Evolutionary conservation across 441 rosid genomes (phyloP).

Genomic region (Hura crepitans): DNA sequence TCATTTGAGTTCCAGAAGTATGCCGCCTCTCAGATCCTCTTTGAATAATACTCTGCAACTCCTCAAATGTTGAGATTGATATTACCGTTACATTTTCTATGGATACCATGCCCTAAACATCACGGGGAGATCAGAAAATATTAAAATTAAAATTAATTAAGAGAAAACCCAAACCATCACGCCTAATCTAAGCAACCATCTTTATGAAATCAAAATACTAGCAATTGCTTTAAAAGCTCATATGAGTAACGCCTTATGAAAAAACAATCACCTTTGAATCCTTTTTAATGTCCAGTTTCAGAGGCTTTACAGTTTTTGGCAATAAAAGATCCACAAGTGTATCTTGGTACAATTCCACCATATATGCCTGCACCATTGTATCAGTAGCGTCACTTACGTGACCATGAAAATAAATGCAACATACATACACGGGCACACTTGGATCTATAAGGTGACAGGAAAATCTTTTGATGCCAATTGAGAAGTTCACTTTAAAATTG

Average conservation of each 20-base stretch:
- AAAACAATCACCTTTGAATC: slow-evolving; percentile 67
- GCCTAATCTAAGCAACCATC: background rate
- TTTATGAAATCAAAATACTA: background rate
- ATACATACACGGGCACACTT: no score
- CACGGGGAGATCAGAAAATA: slow-evolving; percentile 12
- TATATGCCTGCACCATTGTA: slow-evolving; percentile 61
- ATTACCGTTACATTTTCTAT: slow-evolving; percentile 80
- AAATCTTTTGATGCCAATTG: no score
- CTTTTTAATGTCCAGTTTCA: slow-evolving; percentile 84
- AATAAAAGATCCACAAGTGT: slow-evolving; percentile 77
- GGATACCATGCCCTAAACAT: slow-evolving; percentile 79
- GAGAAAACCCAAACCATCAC: no score
- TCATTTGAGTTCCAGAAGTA: slow-evolving; percentile 89
- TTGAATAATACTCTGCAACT: slow-evolving; percentile 59
- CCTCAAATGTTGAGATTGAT: slow-evolving; percentile 69
- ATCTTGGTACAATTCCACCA: slow-evolving; percentile 97
- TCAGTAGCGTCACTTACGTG: slow-evolving; percentile 10
- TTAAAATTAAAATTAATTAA: background rate
- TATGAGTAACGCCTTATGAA: background rate
- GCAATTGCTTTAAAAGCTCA: background rate
- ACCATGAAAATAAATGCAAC: background rate
- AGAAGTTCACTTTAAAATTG: no score
- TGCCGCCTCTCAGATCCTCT: slow-evolving; percentile 84
- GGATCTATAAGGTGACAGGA: background rate
- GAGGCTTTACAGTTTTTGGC: slow-evolving; percentile 60